Base-by-base conservation (phyloP, 1,284 basidiomycete species). In the Inonotus obliquus region DNA sequence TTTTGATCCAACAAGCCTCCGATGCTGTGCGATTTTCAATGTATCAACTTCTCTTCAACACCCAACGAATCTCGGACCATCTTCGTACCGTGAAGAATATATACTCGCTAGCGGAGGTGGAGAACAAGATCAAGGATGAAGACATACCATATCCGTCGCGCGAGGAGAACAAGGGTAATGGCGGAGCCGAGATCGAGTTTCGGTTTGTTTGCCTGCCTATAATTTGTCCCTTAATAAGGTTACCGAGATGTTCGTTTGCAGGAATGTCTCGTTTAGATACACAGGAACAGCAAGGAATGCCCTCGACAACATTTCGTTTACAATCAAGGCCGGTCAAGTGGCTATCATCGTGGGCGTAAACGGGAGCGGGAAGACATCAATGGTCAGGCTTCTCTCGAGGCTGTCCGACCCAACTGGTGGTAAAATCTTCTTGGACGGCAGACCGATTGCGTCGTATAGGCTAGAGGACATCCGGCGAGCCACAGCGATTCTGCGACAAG, bases 301-400 rank as follows among this genome's bases (percentile, higher is more conserved):
- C 17, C 63, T 81, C 23, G 49, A 65, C 1, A 60, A 74, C 13
- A 70, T 79, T 17, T 76, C 76, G 2, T 72, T 82, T 53, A 72
- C 68, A 0, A 74, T 83, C 55, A 62, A 72, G 1, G 71, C 78
- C 0, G 81, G 81, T 10, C 73, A 79, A 51, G 68, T 82, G 2
- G 74, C 79, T 25, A 74, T 81, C 25, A 70, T 83, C 1, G 77
- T 79, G 0, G 81, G 82, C 13, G 66, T 65, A 19, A 81, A 80
- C 62, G 81, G 80, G 4, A 79, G 77, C 65, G 81, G 81, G 25
- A 84, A 84, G 66, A 75, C 77, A 0, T 74, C 81, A 0, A 68
- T 80, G 19, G 68, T 81, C 11, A 80, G 80, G 55, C 69, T 83
- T 7, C 64, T 84, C n/a, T 69, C 74, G 1, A 72, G 79, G 2